Evolutionary conservation across 2,329 filamentous ascomycete species (phyloP).

Genomic region (Stemphylium vesicarium): DNA sequence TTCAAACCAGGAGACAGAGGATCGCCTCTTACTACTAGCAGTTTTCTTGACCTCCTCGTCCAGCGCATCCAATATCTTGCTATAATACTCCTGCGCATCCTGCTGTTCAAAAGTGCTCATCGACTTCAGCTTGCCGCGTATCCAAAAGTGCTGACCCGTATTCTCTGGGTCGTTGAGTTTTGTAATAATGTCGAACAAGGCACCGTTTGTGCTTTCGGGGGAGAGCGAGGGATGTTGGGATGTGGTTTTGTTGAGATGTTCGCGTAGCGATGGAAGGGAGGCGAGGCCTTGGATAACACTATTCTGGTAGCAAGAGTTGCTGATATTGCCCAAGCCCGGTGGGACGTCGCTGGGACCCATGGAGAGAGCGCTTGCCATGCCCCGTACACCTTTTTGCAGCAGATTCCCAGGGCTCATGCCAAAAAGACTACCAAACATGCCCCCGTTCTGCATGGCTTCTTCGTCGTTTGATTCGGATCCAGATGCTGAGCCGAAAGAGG

Average conservation of each 20-base stretch:
- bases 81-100: conserved; percentile 97
- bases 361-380: conserved; percentile 47
- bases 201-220: conserved; percentile 56
- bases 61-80: conserved; percentile 83
- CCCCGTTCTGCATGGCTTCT: conserved; percentile 28
- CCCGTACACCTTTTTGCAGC: conserved; percentile 44
- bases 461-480: conserved; percentile 27
- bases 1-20: conserved; percentile 39
- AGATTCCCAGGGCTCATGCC: conserved; percentile 48
- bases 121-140: conserved; percentile 79
- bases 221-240: conserved; percentile 45
- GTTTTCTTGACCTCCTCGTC: conserved; percentile 72
- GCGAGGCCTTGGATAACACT: conserved; percentile 84
- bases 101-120: conserved; percentile 97
- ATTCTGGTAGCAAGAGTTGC: conserved; percentile 98
- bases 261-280: conserved; percentile 72
- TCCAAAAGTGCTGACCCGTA: conserved; percentile 81
- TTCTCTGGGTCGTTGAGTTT: conserved; percentile 73
- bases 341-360: conserved; percentile 44
- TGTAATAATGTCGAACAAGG: conserved; percentile 70
- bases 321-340: conserved; percentile 81
- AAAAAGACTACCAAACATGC: conserved; percentile 42
- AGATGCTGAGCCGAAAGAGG: conserved; percentile 10
- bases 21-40: conserved; percentile 53
- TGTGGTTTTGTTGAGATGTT: conserved; percentile 61